Percentiles rank a stretch among this genome's conserved stretches.
These are phyloP conservation scores for Strobilomyces dryophilus DNA, from an alignment of 768 basidiomycete species.

Conservation along the genomic window DNA sequence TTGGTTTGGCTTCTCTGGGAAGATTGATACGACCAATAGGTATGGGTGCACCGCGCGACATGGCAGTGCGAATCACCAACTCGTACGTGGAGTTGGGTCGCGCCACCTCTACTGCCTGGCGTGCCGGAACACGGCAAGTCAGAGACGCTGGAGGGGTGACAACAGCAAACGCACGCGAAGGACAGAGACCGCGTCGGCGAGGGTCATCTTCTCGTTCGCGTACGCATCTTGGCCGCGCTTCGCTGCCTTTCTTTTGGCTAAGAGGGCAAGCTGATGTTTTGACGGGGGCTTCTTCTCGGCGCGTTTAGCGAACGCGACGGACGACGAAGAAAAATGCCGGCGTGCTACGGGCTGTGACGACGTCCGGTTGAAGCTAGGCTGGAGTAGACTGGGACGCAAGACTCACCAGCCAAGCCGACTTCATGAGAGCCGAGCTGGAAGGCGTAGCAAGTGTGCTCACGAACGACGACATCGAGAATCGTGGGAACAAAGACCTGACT, in stretches of 20 bases:
- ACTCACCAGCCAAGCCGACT: slow-evolving; percentile 4
- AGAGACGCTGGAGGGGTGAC: slow-evolving; percentile 1
- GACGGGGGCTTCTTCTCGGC: slow-evolving; percentile 57
- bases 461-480: slow-evolving; percentile 18
- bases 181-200: slow-evolving; percentile 63
- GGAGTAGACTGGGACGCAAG: background rate
- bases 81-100: slow-evolving; percentile 75
- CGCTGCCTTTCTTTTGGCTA: slow-evolving; percentile 55
- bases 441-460: too few species aligned
- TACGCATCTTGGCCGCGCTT: slow-evolving; percentile 53
- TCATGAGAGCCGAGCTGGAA: too few species aligned
- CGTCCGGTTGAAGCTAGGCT: background rate
- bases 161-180: slow-evolving; percentile 51
- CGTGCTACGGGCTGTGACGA: background rate
- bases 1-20: slow-evolving; percentile 74
- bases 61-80: slow-evolving; percentile 73
- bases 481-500: slow-evolving; percentile 19
- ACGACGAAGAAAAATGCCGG: slow-evolving; percentile 49
- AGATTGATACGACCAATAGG: slow-evolving; percentile 88
- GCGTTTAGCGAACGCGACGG: slow-evolving; percentile 40
- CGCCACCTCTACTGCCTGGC: slow-evolving; percentile 79
- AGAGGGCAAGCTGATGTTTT: slow-evolving; percentile 68
- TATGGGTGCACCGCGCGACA: slow-evolving; percentile 73
- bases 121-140: slow-evolving; percentile 2
- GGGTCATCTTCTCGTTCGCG: slow-evolving; percentile 60